Base-by-base conservation (phyloP, 2,329 filamentous ascomycete genomes). In the Fusarium acutatum region DNA sequence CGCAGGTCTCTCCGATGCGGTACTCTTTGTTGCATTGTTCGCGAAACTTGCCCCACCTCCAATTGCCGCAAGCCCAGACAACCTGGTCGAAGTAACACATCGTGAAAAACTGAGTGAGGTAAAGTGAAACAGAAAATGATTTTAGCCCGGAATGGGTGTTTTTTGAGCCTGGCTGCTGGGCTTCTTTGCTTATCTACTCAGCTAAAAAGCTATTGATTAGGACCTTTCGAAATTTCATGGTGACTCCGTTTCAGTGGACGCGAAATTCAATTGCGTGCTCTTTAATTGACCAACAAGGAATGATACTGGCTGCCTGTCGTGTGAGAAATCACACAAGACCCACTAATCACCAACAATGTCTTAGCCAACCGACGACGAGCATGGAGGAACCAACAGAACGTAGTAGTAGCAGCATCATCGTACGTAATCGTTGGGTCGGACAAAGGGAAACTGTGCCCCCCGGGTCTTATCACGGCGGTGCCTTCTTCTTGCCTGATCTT, bases 1-100 rank as follows among this genome's bases (percentile, higher is more conserved):
- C 37, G 37, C 37, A 40, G 37, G 37, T 38, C 5, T 38, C 37
- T 22, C 38, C 22, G 22, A 40, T 40, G 78, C 92, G 91, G 84
- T 94, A 93, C 81, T 94, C 93, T 82, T 91, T 92, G 81, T 91
- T 89, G 85, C 93, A 95, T 80, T 94, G 92, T 81, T 93, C 88
- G 75, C 91, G 88, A 85, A 95, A 94, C 82, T 89, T 64, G 24
- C 62, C 66, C 73, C 62, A 74, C 47, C 41, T 71, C 73, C 60
- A 74, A 43, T 62, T 60, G 35, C 72, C 56, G 49, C 67, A 76
- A 44, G 43, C 43, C 66, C 61, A 75, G 28, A 63, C 60, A 52
- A 60, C 49, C 47, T 64, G 66, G 41, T 75, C 62, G 53, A 66
- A 75, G 62, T 67, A 75, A 56, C 69, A 75, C 61, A 75, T 75